Conservation (phyloP, 768 basidiomycete genomes). For the Baorangia bicolor region DNA sequence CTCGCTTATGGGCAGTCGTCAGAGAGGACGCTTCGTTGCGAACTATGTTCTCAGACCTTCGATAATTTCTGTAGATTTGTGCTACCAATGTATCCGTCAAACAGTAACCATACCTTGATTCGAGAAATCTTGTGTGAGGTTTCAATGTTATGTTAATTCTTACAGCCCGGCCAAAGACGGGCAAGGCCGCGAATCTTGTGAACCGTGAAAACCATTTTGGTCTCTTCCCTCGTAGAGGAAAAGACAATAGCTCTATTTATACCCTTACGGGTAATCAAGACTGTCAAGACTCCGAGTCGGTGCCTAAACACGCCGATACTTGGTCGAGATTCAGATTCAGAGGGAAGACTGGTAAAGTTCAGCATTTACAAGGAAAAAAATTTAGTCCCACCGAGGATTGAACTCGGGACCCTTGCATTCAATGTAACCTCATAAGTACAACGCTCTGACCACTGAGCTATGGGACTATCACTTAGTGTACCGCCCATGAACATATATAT, state of each 20-base stretch:
- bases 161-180: background rate
- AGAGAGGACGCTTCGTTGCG: conserved; percentile 6
- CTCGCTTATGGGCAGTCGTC: conserved; percentile 17
- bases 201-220: background rate
- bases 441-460: conserved; percentile 64
- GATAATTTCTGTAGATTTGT: background rate
- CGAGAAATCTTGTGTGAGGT: background rate
- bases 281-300: background rate
- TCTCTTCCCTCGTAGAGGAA: background rate
- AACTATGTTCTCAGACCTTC: background rate
- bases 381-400: conserved; percentile 62
- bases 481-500: background rate
- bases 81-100: background rate
- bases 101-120: background rate
- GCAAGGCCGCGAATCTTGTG: too few species aligned
- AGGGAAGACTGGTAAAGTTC: background rate
- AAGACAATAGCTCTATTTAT: too few species aligned
- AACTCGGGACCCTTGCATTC: conserved; percentile 63
- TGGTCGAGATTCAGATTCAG: background rate
- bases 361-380: conserved; percentile 25
- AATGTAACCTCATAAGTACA: conserved; percentile 58
- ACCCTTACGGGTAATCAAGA: background rate
- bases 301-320: background rate
- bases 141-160: background rate
- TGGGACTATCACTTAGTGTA: conserved; percentile 36